Evolutionary conservation across 768 basidiomycete genomes (phyloP).

Genomic region (Pulveroboletus frians): DNA sequence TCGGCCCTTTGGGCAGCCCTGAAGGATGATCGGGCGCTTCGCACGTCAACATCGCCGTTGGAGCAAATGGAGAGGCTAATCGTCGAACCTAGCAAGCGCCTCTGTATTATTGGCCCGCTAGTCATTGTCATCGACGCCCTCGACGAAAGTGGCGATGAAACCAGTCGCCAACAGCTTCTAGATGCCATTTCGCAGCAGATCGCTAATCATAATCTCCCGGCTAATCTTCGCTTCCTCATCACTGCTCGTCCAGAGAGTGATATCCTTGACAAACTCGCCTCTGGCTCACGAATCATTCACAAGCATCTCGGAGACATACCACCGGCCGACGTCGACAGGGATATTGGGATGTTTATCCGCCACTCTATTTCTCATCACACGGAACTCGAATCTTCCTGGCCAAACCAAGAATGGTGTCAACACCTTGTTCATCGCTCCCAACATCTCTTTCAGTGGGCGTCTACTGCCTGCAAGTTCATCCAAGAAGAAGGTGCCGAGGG

Average conservation of each 20-base stretch:
- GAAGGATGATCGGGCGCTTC: constrained; percentile 21
- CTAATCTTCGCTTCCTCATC: constrained; percentile 23
- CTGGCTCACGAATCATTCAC: constrained; percentile 5
- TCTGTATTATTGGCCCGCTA: constrained; percentile 28
- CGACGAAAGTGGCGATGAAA: constrained; percentile 23
- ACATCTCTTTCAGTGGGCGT: constrained; percentile 33
- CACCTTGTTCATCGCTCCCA: constrained; percentile 23
- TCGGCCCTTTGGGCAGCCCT: constrained; percentile 14
- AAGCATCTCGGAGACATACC: constrained; percentile 13
- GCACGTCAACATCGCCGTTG: constrained; percentile 9
- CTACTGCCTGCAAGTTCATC: constrained; percentile 27
- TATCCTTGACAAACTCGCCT: constrained; percentile 10
- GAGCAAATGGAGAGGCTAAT: constrained; percentile 29
- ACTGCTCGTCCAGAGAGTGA: constrained; percentile 27
- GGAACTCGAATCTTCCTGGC: constrained; percentile 16
- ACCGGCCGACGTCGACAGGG: constrained; percentile 9
- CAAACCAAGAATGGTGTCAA: constrained; percentile 19
- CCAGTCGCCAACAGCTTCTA: constrained; percentile 20
- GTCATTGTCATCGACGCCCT: constrained; percentile 34
- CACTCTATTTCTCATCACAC: constrained; percentile 8
- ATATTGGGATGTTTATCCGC: constrained; percentile 13
- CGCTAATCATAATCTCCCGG: constrained; percentile 13
- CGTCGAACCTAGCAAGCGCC: constrained; percentile 18
- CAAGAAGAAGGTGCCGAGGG: constrained; percentile 3
- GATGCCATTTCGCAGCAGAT: constrained; percentile 10